Base-by-base conservation (phyloP, 257 asterid species). In the Salvia splendens region DNA sequence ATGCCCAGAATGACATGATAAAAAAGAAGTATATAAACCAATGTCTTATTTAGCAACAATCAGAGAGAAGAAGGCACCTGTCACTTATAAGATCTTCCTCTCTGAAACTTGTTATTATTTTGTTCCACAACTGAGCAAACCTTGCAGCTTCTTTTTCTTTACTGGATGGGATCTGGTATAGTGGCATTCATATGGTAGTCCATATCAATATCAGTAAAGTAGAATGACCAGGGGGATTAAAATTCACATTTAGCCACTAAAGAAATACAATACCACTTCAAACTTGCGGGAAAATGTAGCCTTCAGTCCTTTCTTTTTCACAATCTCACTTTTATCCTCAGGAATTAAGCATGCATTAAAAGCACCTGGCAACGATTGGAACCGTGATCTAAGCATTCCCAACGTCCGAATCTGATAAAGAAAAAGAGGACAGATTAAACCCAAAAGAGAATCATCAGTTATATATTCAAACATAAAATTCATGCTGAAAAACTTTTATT, bases 51-150 rank as follows among this genome's bases (percentile, higher is more conserved):
- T 64, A 55, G 12, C 14, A 76, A 40, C 20, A 70, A 32, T 75
- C 49, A 60, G 32, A 28, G 24, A 2, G 68, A 59, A 63, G 68
- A 65, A 74, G 24, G 24, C 81, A 88, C 99, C 96, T 87, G 57
- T 91, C 66, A 74, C 97, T 91, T 67, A 94, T 91, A 56, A 94
- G 92, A 84, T 94, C 99, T 80, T 94, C 99, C 83, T 94, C 99
- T 73, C 97, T 85, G 82, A 94, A 94, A 79, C 99, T 94, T 49
- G 96, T 81, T 73, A 94, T 85, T 45, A 94, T 94, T 84, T 88
- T 87, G 84, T 94, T 94, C 99, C 99, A 94, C 81, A 94, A 71
- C 79, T 94, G 99, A 78, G 99, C 97, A 87, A 94, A 94, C 77
- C 96, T 87, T 33, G 99, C 99, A 74, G 97, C 95, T 79, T 80